These are phyloP conservation scores for Pleurotus tuber-regium DNA, from an alignment of 768 basidiomycete genomes.

Conservation along the genomic window DNA sequence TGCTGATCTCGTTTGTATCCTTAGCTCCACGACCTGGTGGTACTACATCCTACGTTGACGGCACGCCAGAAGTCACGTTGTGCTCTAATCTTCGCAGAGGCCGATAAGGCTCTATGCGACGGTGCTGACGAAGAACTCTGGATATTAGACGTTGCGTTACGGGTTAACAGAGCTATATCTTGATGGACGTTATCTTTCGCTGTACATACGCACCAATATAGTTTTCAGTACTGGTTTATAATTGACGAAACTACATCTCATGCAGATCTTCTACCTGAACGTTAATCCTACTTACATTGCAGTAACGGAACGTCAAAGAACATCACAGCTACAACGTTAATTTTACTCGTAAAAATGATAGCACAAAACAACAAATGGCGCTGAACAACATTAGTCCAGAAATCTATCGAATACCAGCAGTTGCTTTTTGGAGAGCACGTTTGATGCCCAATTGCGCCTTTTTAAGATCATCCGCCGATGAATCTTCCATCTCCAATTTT, in stretches of 20 bases:
- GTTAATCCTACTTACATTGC: constrained; percentile 1
- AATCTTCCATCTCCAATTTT: constrained; percentile 97
- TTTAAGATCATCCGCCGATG: constrained; percentile 89
- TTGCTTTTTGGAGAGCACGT: constrained; percentile 97
- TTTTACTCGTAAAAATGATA: constrained; percentile 10
- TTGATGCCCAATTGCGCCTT: constrained; percentile 95
- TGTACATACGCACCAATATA: background rate
- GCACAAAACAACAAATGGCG: constrained; percentile 18
- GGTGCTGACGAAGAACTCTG: constrained; percentile 98
- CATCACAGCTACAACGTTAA: constrained; percentile 6
- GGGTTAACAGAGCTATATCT: constrained; percentile 64
- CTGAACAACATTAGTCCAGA: constrained; percentile 12
- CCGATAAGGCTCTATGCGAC: constrained; percentile 93
- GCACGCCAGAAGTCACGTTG: constrained; percentile 79
- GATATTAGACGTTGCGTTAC: constrained; percentile 85
- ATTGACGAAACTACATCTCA: background rate
- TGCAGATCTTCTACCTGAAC: background rate
- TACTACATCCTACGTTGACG: constrained; percentile 78
- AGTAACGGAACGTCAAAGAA: constrained; percentile 5
- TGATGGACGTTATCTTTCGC: constrained; percentile 7
- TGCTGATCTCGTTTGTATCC: constrained; percentile 10
- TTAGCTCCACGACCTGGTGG: constrained; percentile 90
- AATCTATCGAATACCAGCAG: constrained; percentile 78
- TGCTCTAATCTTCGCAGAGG: constrained; percentile 86
- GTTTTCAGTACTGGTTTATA: background rate